phyloP scores from a whole-genome alignment of 1,284 basidiomycete genomes.

The Ganoderma leucocontextum region DNA sequence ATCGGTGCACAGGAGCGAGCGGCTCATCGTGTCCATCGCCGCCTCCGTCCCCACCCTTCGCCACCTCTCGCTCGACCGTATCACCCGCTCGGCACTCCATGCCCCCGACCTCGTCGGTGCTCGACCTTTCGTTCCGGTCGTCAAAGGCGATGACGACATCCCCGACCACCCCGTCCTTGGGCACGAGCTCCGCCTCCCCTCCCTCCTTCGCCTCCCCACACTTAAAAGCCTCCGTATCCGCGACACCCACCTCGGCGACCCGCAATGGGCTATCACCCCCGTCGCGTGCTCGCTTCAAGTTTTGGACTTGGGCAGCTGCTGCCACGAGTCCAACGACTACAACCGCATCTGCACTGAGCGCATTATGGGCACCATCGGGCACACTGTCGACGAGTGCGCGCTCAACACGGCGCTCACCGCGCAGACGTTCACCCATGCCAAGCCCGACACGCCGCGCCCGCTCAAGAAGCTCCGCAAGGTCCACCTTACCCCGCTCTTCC shows the following conservation, averaged over 20 bases:
- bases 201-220: conserved; percentile 66
- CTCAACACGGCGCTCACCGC: conserved; percentile 59
- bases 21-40: conserved; percentile 74
- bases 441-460: conserved; percentile 56
- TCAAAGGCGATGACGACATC: conserved; percentile 64
- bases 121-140: conserved; percentile 65
- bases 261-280: conserved; percentile 57
- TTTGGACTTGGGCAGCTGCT: conserved; percentile 67
- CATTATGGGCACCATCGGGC: conserved; percentile 65
- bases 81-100: conserved; percentile 70
- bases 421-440: conserved; percentile 50
- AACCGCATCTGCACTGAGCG: conserved; percentile 64
- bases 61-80: conserved; percentile 64
- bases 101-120: conserved; percentile 61
- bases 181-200: conserved; percentile 66
- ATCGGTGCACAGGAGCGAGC: conserved; percentile 63
- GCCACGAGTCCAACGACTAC: conserved; percentile 58
- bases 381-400: conserved; percentile 60
- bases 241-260: conserved; percentile 76
- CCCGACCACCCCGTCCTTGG: conserved; percentile 64
- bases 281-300: conserved; percentile 60
- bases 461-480: conserved; percentile 60
- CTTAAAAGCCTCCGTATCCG: conserved; percentile 69
- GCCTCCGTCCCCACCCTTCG: conserved; percentile 63
- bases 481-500: conserved; percentile 68